phyloP scores from a whole-genome alignment of 805 yeast species.

The Isabelozyma rhagii region DNA sequence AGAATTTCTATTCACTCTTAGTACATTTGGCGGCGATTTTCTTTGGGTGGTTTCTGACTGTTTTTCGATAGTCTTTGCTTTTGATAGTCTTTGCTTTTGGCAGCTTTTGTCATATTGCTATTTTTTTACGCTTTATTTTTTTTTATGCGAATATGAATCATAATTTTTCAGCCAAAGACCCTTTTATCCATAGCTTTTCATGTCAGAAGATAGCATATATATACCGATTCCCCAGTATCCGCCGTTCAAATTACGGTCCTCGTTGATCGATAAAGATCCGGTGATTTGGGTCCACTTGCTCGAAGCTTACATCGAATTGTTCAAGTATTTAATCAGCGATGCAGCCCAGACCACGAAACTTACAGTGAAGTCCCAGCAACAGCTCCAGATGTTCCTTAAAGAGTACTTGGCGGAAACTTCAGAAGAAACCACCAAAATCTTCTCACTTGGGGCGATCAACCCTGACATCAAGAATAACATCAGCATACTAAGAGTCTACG shows the following conservation, averaged over 20 bases:
- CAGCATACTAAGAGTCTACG: slow-evolving; percentile 42
- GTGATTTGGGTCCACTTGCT: slow-evolving; percentile 76
- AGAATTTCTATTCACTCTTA: no score
- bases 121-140: background rate
- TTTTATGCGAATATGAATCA: background rate
- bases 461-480: slow-evolving; percentile 61
- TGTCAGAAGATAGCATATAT: slow-evolving; percentile 9
- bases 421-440: slow-evolving; percentile 55
- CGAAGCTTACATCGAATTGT: slow-evolving; percentile 57
- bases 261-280: slow-evolving; percentile 79
- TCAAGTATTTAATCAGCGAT: slow-evolving; percentile 45
- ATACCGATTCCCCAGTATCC: slow-evolving; percentile 70
- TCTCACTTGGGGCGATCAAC: slow-evolving; percentile 70
- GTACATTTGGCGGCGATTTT: no score
- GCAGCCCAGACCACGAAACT: slow-evolving; percentile 30
- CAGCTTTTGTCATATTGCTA: background rate
- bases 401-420: slow-evolving; percentile 59
- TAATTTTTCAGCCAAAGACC: background rate
- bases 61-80: no score
- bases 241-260: slow-evolving; percentile 69
- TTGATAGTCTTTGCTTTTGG: background rate
- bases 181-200: background rate
- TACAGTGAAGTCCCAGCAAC: slow-evolving; percentile 55
- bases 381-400: slow-evolving; percentile 53
- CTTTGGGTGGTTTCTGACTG: background rate